Conservation (phyloP, 805 yeast species). For the Candida ficus region DNA sequence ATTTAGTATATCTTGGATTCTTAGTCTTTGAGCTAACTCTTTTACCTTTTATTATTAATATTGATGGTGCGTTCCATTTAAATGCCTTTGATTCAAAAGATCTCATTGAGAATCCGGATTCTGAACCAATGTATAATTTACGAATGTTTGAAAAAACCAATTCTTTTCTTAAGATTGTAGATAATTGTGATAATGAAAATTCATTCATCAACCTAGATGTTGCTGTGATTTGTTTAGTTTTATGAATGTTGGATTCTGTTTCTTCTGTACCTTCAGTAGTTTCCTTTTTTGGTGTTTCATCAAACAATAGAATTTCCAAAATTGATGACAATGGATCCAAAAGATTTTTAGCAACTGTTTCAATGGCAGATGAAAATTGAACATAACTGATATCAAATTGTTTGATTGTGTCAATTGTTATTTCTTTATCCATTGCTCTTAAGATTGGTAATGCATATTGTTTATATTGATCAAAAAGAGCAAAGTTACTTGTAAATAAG, state of each 20-base stretch:
- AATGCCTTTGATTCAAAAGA: constrained; percentile 78
- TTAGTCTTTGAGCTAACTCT: constrained; percentile 23
- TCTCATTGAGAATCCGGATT: constrained; percentile 81
- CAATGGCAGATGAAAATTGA: constrained; percentile 31
- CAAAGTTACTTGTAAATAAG: constrained; percentile 21
- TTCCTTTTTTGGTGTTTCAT: constrained; percentile 8
- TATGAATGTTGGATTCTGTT: too few relatives aligned
- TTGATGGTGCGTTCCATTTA: constrained; percentile 88
- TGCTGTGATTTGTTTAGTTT: constrained; percentile 9
- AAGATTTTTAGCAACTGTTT: constrained; percentile 36
- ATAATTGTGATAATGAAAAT: constrained; percentile 36
- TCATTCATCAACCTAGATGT: constrained; percentile 36
- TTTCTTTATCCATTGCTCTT: constrained; percentile 41
- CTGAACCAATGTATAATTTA: constrained; percentile 67
- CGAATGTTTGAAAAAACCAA: constrained; percentile 43
- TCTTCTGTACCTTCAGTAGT: background rate
- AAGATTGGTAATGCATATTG: constrained; percentile 39
- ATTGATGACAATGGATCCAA: constrained; percentile 40
- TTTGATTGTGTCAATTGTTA: constrained; percentile 24
- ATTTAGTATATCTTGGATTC: constrained; percentile 45
- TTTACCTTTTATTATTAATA: constrained; percentile 62
- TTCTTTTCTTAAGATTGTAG: constrained; percentile 33
- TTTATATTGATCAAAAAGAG: constrained; percentile 40
- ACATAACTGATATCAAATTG: constrained; percentile 21
- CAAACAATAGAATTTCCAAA: constrained; percentile 38